phyloP scores from a whole-genome alignment of 2,329 filamentous ascomycete genomes.

The Venturia oleaginea region DNA sequence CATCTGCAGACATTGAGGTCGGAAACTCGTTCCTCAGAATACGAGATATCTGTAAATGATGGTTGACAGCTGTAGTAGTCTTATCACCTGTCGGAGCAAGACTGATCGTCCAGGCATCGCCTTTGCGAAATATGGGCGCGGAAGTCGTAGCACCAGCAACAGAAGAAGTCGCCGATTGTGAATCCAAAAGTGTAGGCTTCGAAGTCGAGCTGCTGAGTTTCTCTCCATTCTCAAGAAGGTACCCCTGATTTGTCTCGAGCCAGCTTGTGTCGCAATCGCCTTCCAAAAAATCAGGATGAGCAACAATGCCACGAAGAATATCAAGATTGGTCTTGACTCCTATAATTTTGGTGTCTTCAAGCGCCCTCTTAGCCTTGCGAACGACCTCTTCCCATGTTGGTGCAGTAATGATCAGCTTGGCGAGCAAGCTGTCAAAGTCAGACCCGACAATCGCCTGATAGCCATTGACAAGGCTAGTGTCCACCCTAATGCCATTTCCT shows the following conservation, averaged over 20 bases:
- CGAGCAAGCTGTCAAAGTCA: constrained; percentile 51
- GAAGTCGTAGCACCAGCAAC: constrained; percentile 22
- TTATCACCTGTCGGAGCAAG: constrained; percentile 29
- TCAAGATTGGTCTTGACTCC: constrained; percentile 52
- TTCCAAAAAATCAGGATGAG: constrained; percentile 39
- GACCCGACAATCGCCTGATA: constrained; percentile 39
- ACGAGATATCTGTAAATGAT: constrained; percentile 46
- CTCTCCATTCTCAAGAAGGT: constrained; percentile 30
- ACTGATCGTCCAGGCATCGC: constrained; percentile 48
- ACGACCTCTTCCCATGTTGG: constrained; percentile 44
- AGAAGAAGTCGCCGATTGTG: constrained; percentile 12
- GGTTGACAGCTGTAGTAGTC: constrained; percentile 19
- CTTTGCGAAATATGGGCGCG: constrained; percentile 44
- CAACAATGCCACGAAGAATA: constrained; percentile 45
- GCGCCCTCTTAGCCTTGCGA: constrained; percentile 44
- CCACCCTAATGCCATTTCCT: constrained; percentile 50
- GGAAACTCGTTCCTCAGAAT: constrained; percentile 54
- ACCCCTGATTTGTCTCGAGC: constrained; percentile 43
- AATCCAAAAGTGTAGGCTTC: constrained; percentile 14
- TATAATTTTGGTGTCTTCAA: constrained; percentile 46
- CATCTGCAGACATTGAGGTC: constrained; percentile 42
- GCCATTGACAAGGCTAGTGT: constrained; percentile 43
- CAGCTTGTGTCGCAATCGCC: constrained; percentile 47
- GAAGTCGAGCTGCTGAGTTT: constrained; percentile 20
- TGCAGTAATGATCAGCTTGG: constrained; percentile 50